Base-by-base conservation (phyloP, 805 yeast genomes). In the Maudiozyma saulgeensis region DNA sequence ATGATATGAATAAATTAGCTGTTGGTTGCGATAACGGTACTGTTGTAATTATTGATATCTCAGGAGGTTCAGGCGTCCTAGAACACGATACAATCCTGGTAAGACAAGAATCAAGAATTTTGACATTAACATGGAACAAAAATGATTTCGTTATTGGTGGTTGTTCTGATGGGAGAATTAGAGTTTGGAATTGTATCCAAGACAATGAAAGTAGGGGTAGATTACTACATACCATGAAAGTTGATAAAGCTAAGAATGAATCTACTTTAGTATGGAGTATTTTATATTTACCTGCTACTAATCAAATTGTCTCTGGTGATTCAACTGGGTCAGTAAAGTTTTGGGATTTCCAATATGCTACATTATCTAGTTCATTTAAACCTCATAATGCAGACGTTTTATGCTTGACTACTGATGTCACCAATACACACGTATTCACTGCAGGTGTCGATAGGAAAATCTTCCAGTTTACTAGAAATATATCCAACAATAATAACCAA, bases 1-100 rank as follows among this genome's bases (percentile, higher is more conserved):
- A 76, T 23, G 69, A 76, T 21, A 85, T 82, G 44, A 68, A 75
- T 51, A 79, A 75, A 57, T 69, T 93, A 35, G 87, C 96, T 0
- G 86, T 87, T 0, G 99, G 98, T 3, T 91, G 98, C 67, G 99
- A 93, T 57, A 95, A 90, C 62, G 99, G 99, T 23, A 74, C 87
- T 6, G 89, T 91, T 9, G 95, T 86, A 1, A 66, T 93, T 4
- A 73, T 89, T 16, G 88, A 88, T 60, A 80, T 90, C n/a, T 72
- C 87, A 7, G 96, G 93, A 13, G 96, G 96, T 16, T 73, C 73
- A n/a, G 96, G 95, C 11, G 77, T 77, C 19, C 70, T 91, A 57
- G 96, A 87, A 62, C 88, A 84, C 63, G 83, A 77, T 50, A 68
- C 75, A 26, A 79, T 88, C 46, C 73, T 93, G 52, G 93, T 86